Base-by-base conservation (phyloP, 2,329 filamentous ascomycete genomes). In the Penicillium nordicum region DNA sequence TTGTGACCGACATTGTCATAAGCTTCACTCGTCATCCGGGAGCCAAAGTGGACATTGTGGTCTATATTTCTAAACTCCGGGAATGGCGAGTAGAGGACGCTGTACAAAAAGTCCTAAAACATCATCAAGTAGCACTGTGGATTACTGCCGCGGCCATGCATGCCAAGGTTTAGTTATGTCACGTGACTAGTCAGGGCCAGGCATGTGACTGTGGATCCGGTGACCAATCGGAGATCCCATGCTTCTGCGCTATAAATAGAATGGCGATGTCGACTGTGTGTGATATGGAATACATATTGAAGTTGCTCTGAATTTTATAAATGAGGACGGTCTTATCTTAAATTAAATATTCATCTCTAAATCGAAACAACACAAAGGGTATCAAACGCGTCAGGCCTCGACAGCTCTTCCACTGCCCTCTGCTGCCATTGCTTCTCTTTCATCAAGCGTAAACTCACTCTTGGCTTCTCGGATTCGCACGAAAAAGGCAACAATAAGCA, bases 361-460 rank as follows among this genome's bases (percentile, higher is more conserved):
- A 29, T 1, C 2, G 21, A 14, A 27, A 8, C 29, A 3, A 34
- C 29, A 10, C 3, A 10, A 45, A 12, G 16, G 44, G 51, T 54
- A 54, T 50, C 45, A 42, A 54, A 50, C 11, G 10, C 5, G 1
- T 41, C 23, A 49, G 25, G 30, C 37, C 16, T 55, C 53, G 10
- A 34, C 32, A 5, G 21, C 18, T 44, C 48, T 30, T 23, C 14
- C 47, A 45, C 34, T 34, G 29, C 41, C 23, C 36, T 34, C 40
- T 4, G 42, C 25, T 14, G 47, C 53, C 29, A 58, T 34, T 14
- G 57, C 59, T 44, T 64, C 62, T 68, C 80, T 82, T 67, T 86
- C 84, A 62, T 86, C 84, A 4, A 78, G 75, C 0, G 84, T 86
- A 67, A 84, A 63, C 55, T 83, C 82, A 63, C 82, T 83, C 69